These are phyloP conservation scores for Podospora pseudocomata DNA, from an alignment of 495 filamentous ascomycete genomes.

Conservation along the genomic window DNA sequence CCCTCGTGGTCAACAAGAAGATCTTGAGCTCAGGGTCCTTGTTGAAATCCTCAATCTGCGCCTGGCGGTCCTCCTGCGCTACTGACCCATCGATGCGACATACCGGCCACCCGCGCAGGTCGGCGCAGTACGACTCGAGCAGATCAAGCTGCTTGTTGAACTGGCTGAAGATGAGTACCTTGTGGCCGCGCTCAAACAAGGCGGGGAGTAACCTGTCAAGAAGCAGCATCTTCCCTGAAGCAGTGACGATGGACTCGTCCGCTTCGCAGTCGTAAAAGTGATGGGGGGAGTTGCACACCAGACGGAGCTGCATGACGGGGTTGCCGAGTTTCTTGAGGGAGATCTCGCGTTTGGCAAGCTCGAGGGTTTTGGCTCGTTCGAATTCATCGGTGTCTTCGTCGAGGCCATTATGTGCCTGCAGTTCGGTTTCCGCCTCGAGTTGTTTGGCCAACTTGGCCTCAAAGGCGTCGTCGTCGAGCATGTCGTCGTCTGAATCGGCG, in stretches of 20 bases:
- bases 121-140: slow-evolving; percentile 74
- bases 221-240: slow-evolving; percentile 92
- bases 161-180: slow-evolving; percentile 93
- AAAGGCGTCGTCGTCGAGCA: slow-evolving; percentile 72
- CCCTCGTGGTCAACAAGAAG: slow-evolving; percentile 85
- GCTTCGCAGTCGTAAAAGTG: slow-evolving; percentile 85
- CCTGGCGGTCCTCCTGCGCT: slow-evolving; percentile 70
- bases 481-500: slow-evolving; percentile 62
- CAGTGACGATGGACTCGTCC: slow-evolving; percentile 76
- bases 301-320: slow-evolving; percentile 85
- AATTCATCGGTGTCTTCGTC: slow-evolving; percentile 42
- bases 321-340: slow-evolving; percentile 93
- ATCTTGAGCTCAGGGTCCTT: slow-evolving; percentile 62
- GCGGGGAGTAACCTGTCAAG: slow-evolving; percentile 79
- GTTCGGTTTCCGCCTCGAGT: slow-evolving; percentile 50
- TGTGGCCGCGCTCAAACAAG: slow-evolving; percentile 73
- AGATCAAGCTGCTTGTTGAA: slow-evolving; percentile 94
- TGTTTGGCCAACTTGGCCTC: slow-evolving; percentile 64
- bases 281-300: slow-evolving; percentile 89
- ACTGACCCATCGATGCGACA: slow-evolving; percentile 94
- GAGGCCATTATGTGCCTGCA: background rate
- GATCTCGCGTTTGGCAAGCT: slow-evolving; percentile 81
- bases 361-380: slow-evolving; percentile 65
- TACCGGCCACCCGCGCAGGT: slow-evolving; percentile 68
- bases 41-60: slow-evolving; percentile 87